Evolutionary conservation across 768 basidiomycete genomes (phyloP).

Genomic region (Trametes villosa): DNA sequence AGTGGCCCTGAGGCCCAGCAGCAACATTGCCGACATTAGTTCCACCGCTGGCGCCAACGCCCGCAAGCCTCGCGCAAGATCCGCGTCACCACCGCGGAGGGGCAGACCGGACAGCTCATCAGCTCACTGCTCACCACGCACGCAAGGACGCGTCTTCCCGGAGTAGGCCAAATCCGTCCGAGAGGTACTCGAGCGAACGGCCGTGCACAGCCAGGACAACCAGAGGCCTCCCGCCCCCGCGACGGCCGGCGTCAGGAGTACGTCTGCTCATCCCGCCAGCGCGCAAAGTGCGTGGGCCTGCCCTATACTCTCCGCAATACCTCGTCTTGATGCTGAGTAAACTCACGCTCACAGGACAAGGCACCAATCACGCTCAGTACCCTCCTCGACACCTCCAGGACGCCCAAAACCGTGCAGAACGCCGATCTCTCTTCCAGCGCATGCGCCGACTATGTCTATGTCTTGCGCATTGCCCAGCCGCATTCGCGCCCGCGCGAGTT

Average conservation of each 20-base stretch:
- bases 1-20: conserved; percentile 22
- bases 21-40: background rate
- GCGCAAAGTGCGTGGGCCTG: conserved; percentile 15
- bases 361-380: conserved; percentile 27
- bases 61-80: conserved; percentile 24
- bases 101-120: conserved; percentile 37
- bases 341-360: conserved; percentile 33
- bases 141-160: conserved; percentile 28
- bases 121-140: conserved; percentile 32
- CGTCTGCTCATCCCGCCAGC: conserved; percentile 35
- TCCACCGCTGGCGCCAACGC: conserved; percentile 1
- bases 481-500: conserved; percentile 38
- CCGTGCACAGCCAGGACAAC: conserved; percentile 26
- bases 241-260: conserved; percentile 28
- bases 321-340: background rate
- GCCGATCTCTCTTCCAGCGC: conserved; percentile 32
- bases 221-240: conserved; percentile 20
- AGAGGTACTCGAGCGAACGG: conserved; percentile 22
- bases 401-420: conserved; percentile 30
- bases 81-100: conserved; percentile 38
- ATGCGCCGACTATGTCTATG: conserved; percentile 35
- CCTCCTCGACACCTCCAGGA: conserved; percentile 26
- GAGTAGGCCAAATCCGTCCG: conserved; percentile 20
- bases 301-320: too few relatives aligned
- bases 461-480: conserved; percentile 37